Evolutionary conservation across 768 basidiomycete genomes (phyloP).

Genomic region (Boletus reticuloceps): DNA sequence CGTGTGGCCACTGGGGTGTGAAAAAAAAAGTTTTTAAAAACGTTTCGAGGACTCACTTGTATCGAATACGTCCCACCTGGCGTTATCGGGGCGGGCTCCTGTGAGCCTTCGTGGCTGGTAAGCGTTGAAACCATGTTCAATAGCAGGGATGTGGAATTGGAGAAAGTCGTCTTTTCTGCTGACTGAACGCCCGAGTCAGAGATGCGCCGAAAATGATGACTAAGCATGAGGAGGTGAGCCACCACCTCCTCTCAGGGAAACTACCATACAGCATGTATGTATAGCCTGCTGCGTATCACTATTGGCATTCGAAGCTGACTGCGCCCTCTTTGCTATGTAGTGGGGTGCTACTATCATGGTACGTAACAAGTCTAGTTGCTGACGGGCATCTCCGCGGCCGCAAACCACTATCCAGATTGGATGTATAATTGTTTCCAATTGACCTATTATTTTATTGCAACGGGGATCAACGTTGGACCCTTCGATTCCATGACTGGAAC

Average conservation of each 20-base stretch:
- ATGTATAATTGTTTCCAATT: neutral
- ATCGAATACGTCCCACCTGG: conserved; percentile 75
- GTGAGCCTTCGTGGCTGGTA: conserved; percentile 32
- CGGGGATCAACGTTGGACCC: neutral
- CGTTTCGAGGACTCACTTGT: conserved; percentile 48
- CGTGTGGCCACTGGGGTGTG: conserved; percentile 16
- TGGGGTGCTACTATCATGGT: neutral
- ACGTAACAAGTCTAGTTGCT: neutral
- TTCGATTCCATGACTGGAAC: neutral
- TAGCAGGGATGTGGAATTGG: conserved; percentile 1
- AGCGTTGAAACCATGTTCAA: conserved; percentile 31
- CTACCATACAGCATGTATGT: no score
- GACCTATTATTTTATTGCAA: neutral
- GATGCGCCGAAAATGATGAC: conserved; percentile 10
- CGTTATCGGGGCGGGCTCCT: conserved; percentile 61
- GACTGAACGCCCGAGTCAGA: no score
- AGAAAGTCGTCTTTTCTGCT: neutral
- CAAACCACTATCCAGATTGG: neutral
- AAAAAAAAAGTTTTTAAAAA: conserved; percentile 24
- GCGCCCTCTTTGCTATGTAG: neutral
- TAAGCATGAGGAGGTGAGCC: conserved; percentile 15
- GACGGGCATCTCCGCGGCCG: neutral
- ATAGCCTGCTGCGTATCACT: neutral
- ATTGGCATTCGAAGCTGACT: neutral
- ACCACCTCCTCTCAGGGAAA: conserved; percentile 2